These are phyloP conservation scores for Naganishia randhawae DNA, from an alignment of 768 basidiomycete species.

Conservation along the genomic window DNA sequence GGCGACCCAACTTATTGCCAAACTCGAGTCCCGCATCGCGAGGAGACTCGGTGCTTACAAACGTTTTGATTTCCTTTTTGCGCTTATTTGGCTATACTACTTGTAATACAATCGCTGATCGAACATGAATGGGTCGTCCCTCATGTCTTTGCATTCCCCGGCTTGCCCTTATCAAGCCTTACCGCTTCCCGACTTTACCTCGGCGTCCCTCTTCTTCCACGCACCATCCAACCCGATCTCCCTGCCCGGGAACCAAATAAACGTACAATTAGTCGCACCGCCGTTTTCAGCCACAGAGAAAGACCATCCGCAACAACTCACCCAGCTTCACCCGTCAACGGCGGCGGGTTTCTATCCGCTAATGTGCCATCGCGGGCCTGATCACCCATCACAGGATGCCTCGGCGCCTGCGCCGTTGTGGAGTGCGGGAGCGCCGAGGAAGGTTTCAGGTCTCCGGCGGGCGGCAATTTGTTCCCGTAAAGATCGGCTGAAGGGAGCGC, in stretches of 20 bases:
- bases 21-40: too few relatives aligned
- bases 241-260: slow-evolving; percentile 13
- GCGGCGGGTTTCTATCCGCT: slow-evolving; percentile 41
- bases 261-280: not conserved
- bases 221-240: slow-evolving; percentile 38
- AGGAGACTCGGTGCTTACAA: too few relatives aligned
- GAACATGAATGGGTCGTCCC: not conserved
- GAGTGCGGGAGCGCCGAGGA: slow-evolving; percentile 36
- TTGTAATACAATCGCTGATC: not conserved
- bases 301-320: slow-evolving; percentile 32
- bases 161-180: not conserved
- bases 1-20: too few relatives aligned
- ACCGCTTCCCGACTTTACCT: slow-evolving; percentile 24
- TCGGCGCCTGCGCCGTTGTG: slow-evolving; percentile 41
- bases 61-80: too few relatives aligned
- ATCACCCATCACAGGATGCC: slow-evolving; percentile 37
- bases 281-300: not conserved
- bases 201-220: slow-evolving; percentile 42
- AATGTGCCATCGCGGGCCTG: slow-evolving; percentile 40
- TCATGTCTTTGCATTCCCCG: not conserved
- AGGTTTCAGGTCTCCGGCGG: slow-evolving; percentile 33
- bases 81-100: too few relatives aligned
- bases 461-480: slow-evolving; percentile 29
- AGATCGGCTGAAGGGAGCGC: slow-evolving; percentile 34
- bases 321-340: slow-evolving; percentile 37